phyloP scores from a whole-genome alignment of 805 yeast genomes.

The Clavispora santaluciae region DNA sequence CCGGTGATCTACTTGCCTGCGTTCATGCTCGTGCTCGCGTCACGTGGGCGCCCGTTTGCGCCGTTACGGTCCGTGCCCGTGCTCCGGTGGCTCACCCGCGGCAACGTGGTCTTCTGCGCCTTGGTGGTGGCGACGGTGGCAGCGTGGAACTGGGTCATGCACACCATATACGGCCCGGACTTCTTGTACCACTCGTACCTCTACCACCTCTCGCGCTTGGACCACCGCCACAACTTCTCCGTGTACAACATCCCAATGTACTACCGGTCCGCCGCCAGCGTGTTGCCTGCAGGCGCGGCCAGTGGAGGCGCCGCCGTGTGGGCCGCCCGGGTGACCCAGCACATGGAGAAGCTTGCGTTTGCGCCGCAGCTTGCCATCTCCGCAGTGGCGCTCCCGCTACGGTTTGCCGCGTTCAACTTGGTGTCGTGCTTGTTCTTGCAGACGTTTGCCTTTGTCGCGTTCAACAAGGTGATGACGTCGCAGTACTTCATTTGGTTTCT shows the following conservation, averaged over 20 bases:
- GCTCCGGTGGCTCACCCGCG: conserved; percentile 35
- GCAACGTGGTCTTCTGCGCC: conserved; percentile 22
- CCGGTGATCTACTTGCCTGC: conserved; percentile 87
- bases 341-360: conserved; percentile 62
- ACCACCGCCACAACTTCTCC: conserved; percentile 94
- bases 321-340: conserved; percentile 12
- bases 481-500: conserved; percentile 96
- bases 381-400: conserved; percentile 53
- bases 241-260: conserved; percentile 74
- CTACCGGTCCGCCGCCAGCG: conserved; percentile 43
- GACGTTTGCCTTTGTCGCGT: conserved; percentile 41
- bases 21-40: conserved; percentile 42
- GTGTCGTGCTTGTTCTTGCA: conserved; percentile 35
- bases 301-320: no score
- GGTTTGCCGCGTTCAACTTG: conserved; percentile 28
- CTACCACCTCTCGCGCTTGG: conserved; percentile 78
- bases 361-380: conserved; percentile 73
- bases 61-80: conserved; percentile 19
- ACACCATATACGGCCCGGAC: conserved; percentile 62
- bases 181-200: conserved; percentile 73
- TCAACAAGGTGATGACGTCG: conserved; percentile 70
- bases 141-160: conserved; percentile 56
- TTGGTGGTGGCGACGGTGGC: conserved; percentile 34
- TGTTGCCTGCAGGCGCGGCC: background rate
- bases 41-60: conserved; percentile 17